These are phyloP conservation scores for Vanilla planifolia DNA, from an alignment of 106 monocot genomes.

Conservation along the genomic window DNA sequence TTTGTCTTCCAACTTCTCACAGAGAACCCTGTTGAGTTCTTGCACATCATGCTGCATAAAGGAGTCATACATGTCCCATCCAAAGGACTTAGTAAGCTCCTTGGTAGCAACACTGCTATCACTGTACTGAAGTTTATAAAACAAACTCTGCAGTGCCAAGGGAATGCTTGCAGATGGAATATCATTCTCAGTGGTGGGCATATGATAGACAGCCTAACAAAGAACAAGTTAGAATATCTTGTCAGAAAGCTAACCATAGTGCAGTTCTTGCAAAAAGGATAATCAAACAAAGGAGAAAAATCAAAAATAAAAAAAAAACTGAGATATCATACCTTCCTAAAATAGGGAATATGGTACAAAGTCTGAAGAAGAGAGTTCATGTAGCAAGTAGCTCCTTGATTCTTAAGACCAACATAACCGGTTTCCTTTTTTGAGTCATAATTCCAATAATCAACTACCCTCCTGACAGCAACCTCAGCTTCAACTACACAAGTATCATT, in stretches of 20 bases:
- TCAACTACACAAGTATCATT: slow-evolving; percentile 89
- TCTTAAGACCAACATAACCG: slow-evolving; percentile 91
- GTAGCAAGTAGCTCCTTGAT: slow-evolving; percentile 95
- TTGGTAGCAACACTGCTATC: slow-evolving; percentile 89
- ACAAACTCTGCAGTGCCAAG: slow-evolving; percentile 81
- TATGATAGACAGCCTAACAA: slow-evolving; percentile 70
- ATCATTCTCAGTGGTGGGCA: slow-evolving; percentile 95
- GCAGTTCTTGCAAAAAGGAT: too few relatives aligned
- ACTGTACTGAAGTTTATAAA: slow-evolving; percentile 85
- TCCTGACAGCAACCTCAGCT: slow-evolving; percentile 93
- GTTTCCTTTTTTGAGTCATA: slow-evolving; percentile 96
- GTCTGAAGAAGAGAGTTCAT: slow-evolving; percentile 98
- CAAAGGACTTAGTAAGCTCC: slow-evolving; percentile 92
- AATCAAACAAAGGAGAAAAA: too few relatives aligned
- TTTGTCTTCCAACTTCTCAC: slow-evolving; percentile 91
- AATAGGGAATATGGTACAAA: slow-evolving; percentile 77
- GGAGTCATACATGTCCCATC: slow-evolving; percentile 93
- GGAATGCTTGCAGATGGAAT: slow-evolving; percentile 90
- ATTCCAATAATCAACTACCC: slow-evolving; percentile 84
- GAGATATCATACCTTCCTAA: slow-evolving; percentile 56
- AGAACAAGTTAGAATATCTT: background rate
- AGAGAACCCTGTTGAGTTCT: slow-evolving; percentile 83
- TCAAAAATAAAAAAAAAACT: too few relatives aligned
- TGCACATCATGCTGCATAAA: slow-evolving; percentile 98
- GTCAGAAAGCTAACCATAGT: too few relatives aligned